Evolutionary conservation across 179 eudicot species (phyloP).

Genomic region (Silene coronaria): DNA sequence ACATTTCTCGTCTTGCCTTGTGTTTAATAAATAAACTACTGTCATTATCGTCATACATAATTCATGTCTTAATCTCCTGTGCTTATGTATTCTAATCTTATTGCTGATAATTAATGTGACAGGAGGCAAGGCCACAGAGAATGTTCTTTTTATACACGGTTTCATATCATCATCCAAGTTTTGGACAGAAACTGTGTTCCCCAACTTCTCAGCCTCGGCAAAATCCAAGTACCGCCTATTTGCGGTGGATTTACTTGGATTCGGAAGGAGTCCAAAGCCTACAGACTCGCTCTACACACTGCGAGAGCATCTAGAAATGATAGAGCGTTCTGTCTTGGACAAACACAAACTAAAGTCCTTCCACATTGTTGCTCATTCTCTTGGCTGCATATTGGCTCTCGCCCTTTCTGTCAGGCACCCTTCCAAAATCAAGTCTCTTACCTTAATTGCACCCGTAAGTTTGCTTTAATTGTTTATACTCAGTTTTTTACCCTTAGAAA

Average conservation of each 20-base stretch:
- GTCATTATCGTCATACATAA: neutral
- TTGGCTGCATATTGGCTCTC: constrained; percentile 89
- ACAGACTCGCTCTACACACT: constrained; percentile 70
- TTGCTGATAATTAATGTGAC: neutral
- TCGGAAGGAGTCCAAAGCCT: constrained; percentile 91
- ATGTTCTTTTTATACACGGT: constrained; percentile 81
- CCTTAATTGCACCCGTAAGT: constrained; percentile 83
- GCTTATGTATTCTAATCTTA: neutral
- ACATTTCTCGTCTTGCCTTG: too few species aligned
- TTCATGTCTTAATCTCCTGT: neutral
- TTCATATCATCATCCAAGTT: constrained; percentile 84
- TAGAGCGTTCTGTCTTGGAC: constrained; percentile 61
- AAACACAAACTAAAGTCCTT: constrained; percentile 55
- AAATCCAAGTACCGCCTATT: constrained; percentile 64
- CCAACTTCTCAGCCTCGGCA: constrained; percentile 54
- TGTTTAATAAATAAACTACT: too few species aligned
- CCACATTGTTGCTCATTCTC: constrained; percentile 90
- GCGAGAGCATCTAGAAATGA: constrained; percentile 79
- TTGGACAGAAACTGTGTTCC: constrained; percentile 88
- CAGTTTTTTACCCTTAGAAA: neutral
- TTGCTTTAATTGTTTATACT: neutral
- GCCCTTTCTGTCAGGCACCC: constrained; percentile 77
- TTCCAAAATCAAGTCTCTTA: constrained; percentile 61
- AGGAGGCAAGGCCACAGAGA: constrained; percentile 53
- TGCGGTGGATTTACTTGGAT: constrained; percentile 81